phyloP scores from a whole-genome alignment of 768 basidiomycete genomes.

The Chalciporus sphaerocephalus region DNA sequence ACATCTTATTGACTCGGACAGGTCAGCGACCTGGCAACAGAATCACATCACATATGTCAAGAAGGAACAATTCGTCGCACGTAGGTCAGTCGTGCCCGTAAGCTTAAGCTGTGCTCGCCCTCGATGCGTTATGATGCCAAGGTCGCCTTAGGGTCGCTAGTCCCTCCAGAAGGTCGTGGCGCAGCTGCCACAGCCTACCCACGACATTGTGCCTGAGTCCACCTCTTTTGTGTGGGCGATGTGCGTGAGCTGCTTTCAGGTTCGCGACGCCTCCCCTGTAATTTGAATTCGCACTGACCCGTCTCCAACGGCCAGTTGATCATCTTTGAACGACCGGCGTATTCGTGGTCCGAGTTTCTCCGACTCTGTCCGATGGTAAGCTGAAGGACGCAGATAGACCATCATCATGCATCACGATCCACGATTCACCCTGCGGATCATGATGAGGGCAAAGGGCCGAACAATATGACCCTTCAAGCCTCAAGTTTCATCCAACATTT shows the following conservation, averaged over 20 bases:
- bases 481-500: not conserved
- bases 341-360: not conserved
- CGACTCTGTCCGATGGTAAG: not conserved
- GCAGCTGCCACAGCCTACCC: too few relatives aligned
- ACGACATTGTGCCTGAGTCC: not conserved
- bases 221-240: not conserved
- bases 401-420: not conserved
- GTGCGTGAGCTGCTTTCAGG: not conserved
- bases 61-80: conserved; percentile 5
- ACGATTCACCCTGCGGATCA: too few relatives aligned
- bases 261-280: not conserved
- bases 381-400: not conserved
- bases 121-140: not conserved
- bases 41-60: too few relatives aligned
- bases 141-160: not conserved
- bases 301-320: not conserved
- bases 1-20: too few relatives aligned
- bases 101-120: not conserved
- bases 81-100: conserved; percentile 11
- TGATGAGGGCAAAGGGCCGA: too few relatives aligned
- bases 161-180: not conserved
- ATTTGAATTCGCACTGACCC: too few relatives aligned
- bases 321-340: not conserved
- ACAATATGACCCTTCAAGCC: too few relatives aligned
- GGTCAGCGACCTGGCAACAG: too few relatives aligned